A percentile compares a stretch with the other conserved stretches of the same genome.
These are phyloP conservation scores for Lipomyces lipofer DNA, from an alignment of 805 yeast genomes.

Conservation along the genomic window DNA sequence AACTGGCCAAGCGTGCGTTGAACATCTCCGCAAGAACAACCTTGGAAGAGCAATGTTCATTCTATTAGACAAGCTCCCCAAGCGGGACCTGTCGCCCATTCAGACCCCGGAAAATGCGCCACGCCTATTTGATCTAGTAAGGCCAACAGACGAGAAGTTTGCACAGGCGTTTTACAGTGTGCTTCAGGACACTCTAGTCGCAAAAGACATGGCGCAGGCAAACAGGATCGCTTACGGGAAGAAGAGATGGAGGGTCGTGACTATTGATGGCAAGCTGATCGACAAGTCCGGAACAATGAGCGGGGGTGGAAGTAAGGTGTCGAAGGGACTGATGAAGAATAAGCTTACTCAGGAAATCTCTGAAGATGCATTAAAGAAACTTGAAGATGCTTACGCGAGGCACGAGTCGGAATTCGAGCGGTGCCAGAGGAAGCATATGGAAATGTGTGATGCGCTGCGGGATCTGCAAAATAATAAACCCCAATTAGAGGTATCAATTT, in stretches of 20 bases:
- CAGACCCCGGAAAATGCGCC: conserved; percentile 75
- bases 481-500: conserved; percentile 60
- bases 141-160: conserved; percentile 65
- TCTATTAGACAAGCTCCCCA: conserved; percentile 69
- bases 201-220: conserved; percentile 74
- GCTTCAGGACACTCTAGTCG: conserved; percentile 83
- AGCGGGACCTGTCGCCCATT: conserved; percentile 57
- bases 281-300: conserved; percentile 94
- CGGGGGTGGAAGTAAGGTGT: conserved; percentile 80
- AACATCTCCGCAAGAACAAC: conserved; percentile 74
- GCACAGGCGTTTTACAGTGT: conserved; percentile 88
- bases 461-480: conserved; percentile 68
- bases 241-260: conserved; percentile 83
- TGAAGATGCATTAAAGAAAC: conserved; percentile 55
- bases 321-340: conserved; percentile 73
- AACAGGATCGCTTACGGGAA: conserved; percentile 83
- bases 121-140: conserved; percentile 79
- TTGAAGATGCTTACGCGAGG: conserved; percentile 53
- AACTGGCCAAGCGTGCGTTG: conserved; percentile 75
- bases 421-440: conserved; percentile 38
- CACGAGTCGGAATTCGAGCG: conserved; percentile 57
- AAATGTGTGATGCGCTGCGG: conserved; percentile 61
- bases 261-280: conserved; percentile 86
- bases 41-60: conserved; percentile 90
- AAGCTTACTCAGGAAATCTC: conserved; percentile 47